phyloP scores from a whole-genome alignment of 495 filamentous ascomycete genomes.

The Lasiosphaeris hirsuta region DNA sequence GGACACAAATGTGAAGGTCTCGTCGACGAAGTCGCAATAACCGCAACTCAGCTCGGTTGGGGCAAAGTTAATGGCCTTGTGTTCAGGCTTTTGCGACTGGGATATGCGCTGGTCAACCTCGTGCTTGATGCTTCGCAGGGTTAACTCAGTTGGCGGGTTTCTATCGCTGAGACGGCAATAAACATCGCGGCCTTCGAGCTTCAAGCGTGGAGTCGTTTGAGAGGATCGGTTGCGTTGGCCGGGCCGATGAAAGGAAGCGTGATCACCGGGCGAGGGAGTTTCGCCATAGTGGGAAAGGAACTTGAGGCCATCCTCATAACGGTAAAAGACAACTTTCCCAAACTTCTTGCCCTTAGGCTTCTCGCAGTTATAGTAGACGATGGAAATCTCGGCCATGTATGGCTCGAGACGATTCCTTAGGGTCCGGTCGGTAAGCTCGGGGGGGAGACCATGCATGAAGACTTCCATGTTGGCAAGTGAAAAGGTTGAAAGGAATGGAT shows the following conservation, averaged over 20 bases:
- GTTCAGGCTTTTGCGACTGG: conserved; percentile 7
- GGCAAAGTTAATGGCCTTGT: conserved; percentile 24
- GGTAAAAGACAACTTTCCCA: conserved; percentile 39
- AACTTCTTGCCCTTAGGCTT: conserved; percentile 27
- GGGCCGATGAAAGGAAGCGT: not conserved
- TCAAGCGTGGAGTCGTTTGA: conserved; percentile 29
- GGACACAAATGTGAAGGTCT: conserved; percentile 41
- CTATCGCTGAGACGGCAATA: conserved; percentile 44
- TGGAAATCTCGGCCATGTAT: conserved; percentile 28
- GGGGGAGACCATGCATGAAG: conserved; percentile 38
- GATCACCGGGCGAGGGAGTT: not conserved
- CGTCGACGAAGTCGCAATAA: conserved; percentile 41
- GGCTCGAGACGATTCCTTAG: conserved; percentile 34
- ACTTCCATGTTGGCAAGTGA: conserved; percentile 40
- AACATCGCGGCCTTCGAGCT: conserved; percentile 33
- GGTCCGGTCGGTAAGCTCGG: conserved; percentile 27
- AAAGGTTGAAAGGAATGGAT: not conserved
- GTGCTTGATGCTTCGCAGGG: conserved; percentile 40
- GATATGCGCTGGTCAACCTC: conserved; percentile 23
- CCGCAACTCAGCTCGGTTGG: conserved; percentile 45
- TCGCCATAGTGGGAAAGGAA: conserved; percentile 35
- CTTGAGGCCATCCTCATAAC: conserved; percentile 27
- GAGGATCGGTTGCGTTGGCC: not conserved
- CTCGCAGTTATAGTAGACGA: conserved; percentile 34
- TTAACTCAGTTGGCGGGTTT: conserved; percentile 36